Percentiles rank a stretch among this genome's conserved stretches.
These are phyloP conservation scores for Heliosperma pusillum DNA, from an alignment of 148 eudicot species.

Conservation along the genomic window DNA sequence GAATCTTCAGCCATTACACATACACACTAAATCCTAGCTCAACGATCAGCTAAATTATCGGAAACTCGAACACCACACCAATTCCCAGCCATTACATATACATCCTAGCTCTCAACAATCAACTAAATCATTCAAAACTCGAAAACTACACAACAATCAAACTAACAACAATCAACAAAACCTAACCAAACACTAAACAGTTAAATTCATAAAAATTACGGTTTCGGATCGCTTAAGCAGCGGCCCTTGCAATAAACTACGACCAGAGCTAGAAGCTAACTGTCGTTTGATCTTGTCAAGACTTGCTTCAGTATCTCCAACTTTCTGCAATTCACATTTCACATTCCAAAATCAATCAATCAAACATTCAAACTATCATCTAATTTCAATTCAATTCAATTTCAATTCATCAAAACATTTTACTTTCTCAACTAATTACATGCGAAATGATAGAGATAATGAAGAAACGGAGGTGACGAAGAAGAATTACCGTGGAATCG, in stretches of 20 bases:
- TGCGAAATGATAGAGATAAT: not conserved
- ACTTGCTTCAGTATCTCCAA: constrained; percentile 55
- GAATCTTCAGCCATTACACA: not conserved
- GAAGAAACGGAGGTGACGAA: not conserved
- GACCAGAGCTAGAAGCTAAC: constrained; percentile 77
- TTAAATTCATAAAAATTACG: constrained; percentile 29
- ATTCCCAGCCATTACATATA: not conserved
- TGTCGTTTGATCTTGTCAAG: constrained; percentile 93
- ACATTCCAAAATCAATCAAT: not conserved
- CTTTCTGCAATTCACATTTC: constrained; percentile 41
- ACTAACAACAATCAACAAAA: not conserved
- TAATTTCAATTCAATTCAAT: not conserved
- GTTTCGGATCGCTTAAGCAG: constrained; percentile 97
- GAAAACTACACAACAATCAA: not conserved
- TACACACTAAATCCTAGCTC: not conserved
- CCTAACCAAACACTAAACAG: not conserved
- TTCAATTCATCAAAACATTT: not conserved
- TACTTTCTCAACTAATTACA: not conserved
- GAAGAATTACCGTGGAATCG: constrained; percentile 38
- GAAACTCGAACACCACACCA: too few relatives aligned
- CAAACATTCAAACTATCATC: not conserved
- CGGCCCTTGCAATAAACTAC: constrained; percentile 83
- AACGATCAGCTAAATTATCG: not conserved
- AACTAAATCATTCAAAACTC: not conserved
- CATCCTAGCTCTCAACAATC: constrained; percentile 7